Conservation (phyloP, 169 alveolate genomes). For the Sarcocystis neurona region DNA sequence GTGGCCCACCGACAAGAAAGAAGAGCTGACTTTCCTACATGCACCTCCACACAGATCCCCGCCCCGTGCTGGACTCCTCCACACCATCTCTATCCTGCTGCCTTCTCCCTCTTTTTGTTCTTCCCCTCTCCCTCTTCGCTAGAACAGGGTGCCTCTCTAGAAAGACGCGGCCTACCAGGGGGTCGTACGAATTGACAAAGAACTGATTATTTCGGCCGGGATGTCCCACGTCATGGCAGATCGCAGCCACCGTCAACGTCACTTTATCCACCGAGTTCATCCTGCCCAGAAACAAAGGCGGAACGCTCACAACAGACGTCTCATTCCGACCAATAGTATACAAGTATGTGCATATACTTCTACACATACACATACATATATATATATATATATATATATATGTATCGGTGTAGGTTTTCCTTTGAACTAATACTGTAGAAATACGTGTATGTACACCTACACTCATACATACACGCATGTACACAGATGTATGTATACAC, state of each 20-base stretch:
- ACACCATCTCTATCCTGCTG: too few species aligned
- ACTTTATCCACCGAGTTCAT: constrained; percentile 57
- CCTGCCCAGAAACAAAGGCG: background rate
- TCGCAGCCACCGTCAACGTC: constrained; percentile 79
- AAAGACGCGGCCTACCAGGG: constrained; percentile 55
- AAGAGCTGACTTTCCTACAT: too few species aligned
- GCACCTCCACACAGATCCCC: too few species aligned
- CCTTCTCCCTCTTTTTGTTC: too few species aligned
- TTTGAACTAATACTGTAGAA: background rate
- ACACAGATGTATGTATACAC: background rate
- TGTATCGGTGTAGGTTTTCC: too few species aligned
- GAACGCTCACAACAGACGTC: background rate
- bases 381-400: too few species aligned
- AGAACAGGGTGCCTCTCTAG: too few species aligned
- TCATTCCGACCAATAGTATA: background rate
- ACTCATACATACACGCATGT: background rate
- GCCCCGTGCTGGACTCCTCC: too few species aligned
- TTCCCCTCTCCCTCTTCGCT: too few species aligned
- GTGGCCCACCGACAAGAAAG: too few species aligned
- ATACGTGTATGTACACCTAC: background rate
- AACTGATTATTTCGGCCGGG: constrained; percentile 89
- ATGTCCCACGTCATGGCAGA: constrained; percentile 94
- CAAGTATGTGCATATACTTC: too few species aligned
- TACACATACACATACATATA: too few species aligned
- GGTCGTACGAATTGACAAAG: constrained; percentile 69